A percentile compares a stretch with the other conserved stretches of the same genome.
Conservation (phyloP, 2,329 filamentous ascomycete species). For the Gnomoniopsis smithogilvyi region DNA sequence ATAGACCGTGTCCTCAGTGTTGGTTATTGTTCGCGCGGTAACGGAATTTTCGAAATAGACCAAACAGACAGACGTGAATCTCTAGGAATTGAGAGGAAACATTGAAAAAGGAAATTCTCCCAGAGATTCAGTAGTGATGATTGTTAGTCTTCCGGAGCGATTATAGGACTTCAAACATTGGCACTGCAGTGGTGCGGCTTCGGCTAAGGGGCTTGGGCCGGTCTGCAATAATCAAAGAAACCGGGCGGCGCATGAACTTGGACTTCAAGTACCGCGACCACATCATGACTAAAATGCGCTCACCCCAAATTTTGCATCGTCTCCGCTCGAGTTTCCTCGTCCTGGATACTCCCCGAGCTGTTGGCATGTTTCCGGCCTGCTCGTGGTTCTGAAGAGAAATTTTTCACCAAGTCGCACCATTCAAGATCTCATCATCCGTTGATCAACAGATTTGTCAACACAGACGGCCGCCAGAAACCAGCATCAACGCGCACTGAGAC, state of each 20-base stretch:
- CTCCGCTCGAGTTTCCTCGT: slow-evolving; percentile 16
- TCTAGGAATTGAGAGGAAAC: no score
- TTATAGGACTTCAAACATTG: neutral
- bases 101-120: no score
- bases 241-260: slow-evolving; percentile 9
- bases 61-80: no score
- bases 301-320: slow-evolving; percentile 16
- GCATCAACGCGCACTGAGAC: neutral
- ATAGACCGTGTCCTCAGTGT: no score
- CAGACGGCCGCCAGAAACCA: neutral
- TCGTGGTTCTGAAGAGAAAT: slow-evolving; percentile 6
- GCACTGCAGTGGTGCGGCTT: neutral
- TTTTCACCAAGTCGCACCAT: slow-evolving; percentile 10
- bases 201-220: neutral
- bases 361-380: slow-evolving; percentile 8
- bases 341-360: slow-evolving; percentile 2
- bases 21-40: neutral
- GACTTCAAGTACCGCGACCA: slow-evolving; percentile 8
- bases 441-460: neutral
- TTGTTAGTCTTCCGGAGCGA: neutral
- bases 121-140: no score
- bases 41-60: neutral
- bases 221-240: slow-evolving; percentile 14
- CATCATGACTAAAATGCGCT: slow-evolving; percentile 15
- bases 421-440: neutral